Conservation (phyloP, 129 eudicot genomes). For the Pulicaria dysenterica region DNA sequence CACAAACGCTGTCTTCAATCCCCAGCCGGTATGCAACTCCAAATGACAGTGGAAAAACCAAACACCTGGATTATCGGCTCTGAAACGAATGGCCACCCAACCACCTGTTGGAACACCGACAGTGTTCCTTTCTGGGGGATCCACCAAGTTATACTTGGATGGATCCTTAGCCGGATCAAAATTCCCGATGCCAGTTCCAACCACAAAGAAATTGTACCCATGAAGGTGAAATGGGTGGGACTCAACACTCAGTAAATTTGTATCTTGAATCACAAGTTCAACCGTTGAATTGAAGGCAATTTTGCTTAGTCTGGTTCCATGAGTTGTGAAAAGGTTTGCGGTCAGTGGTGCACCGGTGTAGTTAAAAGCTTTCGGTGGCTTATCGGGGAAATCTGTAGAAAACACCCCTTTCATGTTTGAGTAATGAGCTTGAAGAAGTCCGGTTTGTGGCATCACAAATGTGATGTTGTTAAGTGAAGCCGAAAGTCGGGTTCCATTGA, state of each 20-base stretch:
- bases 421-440: constrained; percentile 50
- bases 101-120: constrained; percentile 60
- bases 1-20: constrained; percentile 54
- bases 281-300: constrained; percentile 42
- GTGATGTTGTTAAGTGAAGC: constrained; percentile 53
- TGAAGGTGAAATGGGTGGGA: constrained; percentile 58
- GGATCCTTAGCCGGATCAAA: constrained; percentile 48
- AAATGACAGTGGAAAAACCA: constrained; percentile 61
- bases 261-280: constrained; percentile 52
- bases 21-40: constrained; percentile 58
- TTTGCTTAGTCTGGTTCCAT: constrained; percentile 49
- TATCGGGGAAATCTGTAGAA: constrained; percentile 41
- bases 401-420: constrained; percentile 41
- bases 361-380: constrained; percentile 45
- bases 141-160: constrained; percentile 51
- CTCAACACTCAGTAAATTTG: constrained; percentile 46
- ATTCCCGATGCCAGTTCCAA: constrained; percentile 49
- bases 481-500: constrained; percentile 40
- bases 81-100: constrained; percentile 48
- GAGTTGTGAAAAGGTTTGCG: constrained; percentile 46
- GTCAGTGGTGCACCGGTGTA: constrained; percentile 57
- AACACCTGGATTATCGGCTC: constrained; percentile 60
- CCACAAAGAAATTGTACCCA: constrained; percentile 51
- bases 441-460: constrained; percentile 49
- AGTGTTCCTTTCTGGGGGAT: constrained; percentile 54